Conservation (phyloP, 148 eudicot species). For the Camellia sinensis region DNA sequence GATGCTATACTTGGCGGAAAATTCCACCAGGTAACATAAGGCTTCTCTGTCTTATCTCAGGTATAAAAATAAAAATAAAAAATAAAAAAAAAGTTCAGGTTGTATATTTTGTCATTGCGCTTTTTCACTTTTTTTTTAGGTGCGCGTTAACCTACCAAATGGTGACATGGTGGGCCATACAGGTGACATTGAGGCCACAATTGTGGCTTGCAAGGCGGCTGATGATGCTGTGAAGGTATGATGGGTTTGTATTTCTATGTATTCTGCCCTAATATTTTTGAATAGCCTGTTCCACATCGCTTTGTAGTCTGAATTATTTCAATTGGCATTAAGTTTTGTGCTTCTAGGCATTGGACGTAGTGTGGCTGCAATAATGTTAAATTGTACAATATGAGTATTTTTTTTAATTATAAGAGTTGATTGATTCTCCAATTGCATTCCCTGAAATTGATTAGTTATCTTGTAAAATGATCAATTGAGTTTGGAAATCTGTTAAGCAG, state of each 20-base stretch:
- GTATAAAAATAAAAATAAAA: no score
- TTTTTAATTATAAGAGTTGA: neutral
- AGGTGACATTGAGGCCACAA: constrained; percentile 80
- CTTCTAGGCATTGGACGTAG: no score
- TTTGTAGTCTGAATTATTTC: no score
- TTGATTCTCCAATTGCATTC: neutral
- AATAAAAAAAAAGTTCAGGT: neutral
- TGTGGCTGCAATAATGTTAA: no score
- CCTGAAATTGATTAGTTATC: neutral
- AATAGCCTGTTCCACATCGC: no score
- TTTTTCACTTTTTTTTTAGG: constrained; percentile 26
- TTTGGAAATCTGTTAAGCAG: neutral
- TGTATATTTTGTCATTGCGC: no score
- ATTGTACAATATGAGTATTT: no score
- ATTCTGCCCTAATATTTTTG: neutral
- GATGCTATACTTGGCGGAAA: constrained; percentile 69
- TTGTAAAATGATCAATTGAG: neutral
- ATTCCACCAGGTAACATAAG: constrained; percentile 57
- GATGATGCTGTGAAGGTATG: constrained; percentile 85
- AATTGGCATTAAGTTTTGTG: no score
- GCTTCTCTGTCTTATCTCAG: neutral
- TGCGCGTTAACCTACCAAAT: constrained; percentile 80
- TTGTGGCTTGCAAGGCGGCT: constrained; percentile 84
- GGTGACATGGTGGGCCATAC: constrained; percentile 96
- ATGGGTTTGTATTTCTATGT: neutral